Evolutionary conservation across 306 rosid genomes (phyloP), one percentile per base, ranked within the genome.

Genomic region (Myrica gale): DNA sequence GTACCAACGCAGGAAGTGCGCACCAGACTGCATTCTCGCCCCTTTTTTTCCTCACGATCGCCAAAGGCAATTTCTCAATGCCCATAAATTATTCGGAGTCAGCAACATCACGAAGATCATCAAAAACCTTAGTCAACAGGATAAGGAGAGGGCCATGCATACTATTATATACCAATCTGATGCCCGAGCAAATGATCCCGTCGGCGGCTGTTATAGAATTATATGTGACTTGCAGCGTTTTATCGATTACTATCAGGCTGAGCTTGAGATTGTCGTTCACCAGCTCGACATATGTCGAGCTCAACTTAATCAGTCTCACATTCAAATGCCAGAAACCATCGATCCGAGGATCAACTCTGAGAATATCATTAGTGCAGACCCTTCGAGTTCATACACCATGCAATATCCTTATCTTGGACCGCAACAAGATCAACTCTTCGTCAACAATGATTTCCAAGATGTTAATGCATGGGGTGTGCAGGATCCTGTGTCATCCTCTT

Each of bases 31-130:
- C 77, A 76, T 88, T 54, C 88, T 94, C 3, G 95, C 98, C 39
- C 96, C 98, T 4, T 94, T 81, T 58, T 94, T 94, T 43, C 95
- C 98, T 68, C 95, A 81, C 82, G 82, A 89, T 71, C 86, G 86
- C 37, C 91, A 82, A 11, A 79, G 76, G 0, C 96, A 92, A 53
- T 94, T 94, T 60, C 75, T 82, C 0, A 88, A 89, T 23, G 97
- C 96, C 0, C 98, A 87, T 58, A 87, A 85, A 65, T 76, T 94
- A 19, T 94, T 94, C 5, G 98, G 98, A 0, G 97, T 94, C 2
- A 87, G 93, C 44, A 90, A 86, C 77, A 89, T 94, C 52, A 86
- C 81, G 20, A 88, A 85, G 32, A 79, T 85, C 75, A 76, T 92
- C 41, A 82, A 84, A 9, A 42, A 72, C 1, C 88, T 92, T 0